Percentiles rank a stretch among this genome's conserved stretches.
These are phyloP conservation scores for Talaromyces islandicus DNA, from an alignment of 2,329 filamentous ascomycete genomes.

Conservation along the genomic window DNA sequence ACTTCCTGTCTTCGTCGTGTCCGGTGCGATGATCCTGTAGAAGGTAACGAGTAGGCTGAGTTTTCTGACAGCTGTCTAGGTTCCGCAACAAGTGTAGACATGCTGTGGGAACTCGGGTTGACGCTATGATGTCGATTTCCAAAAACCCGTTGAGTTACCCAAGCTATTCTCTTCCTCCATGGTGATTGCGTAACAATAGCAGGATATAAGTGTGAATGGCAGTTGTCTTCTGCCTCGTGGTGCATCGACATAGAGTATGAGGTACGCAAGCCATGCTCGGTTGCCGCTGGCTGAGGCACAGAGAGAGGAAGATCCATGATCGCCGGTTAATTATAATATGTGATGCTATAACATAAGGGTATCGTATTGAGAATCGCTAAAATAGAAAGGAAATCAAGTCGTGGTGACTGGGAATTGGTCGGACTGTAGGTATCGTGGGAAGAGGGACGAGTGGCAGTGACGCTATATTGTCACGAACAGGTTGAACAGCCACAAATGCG, in stretches of 20 bases:
- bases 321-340: not conserved
- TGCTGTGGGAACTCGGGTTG: not conserved
- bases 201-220: not conserved
- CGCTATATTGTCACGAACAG: not conserved
- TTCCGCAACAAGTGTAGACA: not conserved
- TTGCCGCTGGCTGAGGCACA: not conserved
- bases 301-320: slow-evolving; percentile 1
- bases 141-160: not conserved
- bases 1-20: slow-evolving; percentile 5
- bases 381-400: not conserved
- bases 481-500: not conserved
- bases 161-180: slow-evolving; percentile 1
- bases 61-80: not conserved
- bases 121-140: not conserved
- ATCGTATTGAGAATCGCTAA: not conserved
- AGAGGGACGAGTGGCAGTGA: not conserved
- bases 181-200: not conserved
- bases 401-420: not conserved
- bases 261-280: not conserved
- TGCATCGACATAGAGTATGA: not conserved
- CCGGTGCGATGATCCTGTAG: not conserved
- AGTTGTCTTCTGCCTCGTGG: not conserved
- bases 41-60: not conserved
- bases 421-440: not conserved
- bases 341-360: slow-evolving; percentile 1